A percentile compares a stretch with the other conserved stretches of the same genome.
These are phyloP conservation scores for Fusarium avenaceum DNA, from an alignment of 2,329 filamentous ascomycete genomes.

Conservation along the genomic window DNA sequence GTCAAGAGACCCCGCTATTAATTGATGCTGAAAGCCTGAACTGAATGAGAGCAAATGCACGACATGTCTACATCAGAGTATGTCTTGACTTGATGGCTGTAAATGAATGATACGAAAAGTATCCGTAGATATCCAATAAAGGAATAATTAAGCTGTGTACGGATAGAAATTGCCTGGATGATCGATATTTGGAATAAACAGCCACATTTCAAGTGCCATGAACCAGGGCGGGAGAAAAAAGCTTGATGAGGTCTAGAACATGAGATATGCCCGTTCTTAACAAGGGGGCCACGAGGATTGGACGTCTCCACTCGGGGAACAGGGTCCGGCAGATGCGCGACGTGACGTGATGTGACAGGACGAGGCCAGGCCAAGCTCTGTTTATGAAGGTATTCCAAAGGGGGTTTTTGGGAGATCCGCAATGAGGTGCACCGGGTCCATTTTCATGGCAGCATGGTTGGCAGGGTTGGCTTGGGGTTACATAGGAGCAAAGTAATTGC, in stretches of 20 bases:
- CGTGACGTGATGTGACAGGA: constrained; percentile 11
- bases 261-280: not conserved
- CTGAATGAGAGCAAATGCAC: constrained; percentile 3
- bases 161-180: not conserved
- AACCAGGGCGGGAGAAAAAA: not conserved
- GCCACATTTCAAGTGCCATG: not conserved
- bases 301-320: constrained; percentile 31
- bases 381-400: not conserved
- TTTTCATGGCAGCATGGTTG: not conserved
- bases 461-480: not conserved
- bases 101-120: not conserved
- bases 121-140: not conserved
- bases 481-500: not conserved
- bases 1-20: not conserved
- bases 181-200: constrained; percentile 19
- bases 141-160: not conserved
- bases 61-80: not conserved
- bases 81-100: not conserved
- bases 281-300: constrained; percentile 39
- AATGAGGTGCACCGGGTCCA: not conserved
- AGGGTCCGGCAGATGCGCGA: constrained; percentile 5
- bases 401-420: constrained; percentile 1
- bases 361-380: not conserved
- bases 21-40: not conserved
- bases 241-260: constrained; percentile 26